Evolutionary conservation across 805 yeast species (phyloP).

Genomic region (Cyberlindnera amylophila): DNA sequence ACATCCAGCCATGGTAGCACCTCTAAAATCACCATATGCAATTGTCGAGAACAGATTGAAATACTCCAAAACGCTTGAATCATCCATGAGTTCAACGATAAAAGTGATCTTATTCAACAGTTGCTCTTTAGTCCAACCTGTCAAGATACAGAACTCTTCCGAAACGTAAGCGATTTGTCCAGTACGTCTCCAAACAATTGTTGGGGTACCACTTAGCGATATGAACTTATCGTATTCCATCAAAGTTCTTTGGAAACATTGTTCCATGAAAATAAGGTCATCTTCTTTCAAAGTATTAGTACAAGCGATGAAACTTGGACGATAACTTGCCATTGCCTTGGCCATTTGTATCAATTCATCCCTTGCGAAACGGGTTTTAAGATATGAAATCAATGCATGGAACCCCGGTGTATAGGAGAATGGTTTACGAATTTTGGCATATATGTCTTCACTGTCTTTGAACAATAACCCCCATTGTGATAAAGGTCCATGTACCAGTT

Average conservation of each 20-base stretch:
- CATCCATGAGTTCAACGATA: slow-evolving; percentile 81
- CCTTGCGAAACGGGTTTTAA: slow-evolving; percentile 66
- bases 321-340: slow-evolving; percentile 79
- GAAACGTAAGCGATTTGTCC: slow-evolving; percentile 95
- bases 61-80: slow-evolving; percentile 79
- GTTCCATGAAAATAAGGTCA: slow-evolving; percentile 92
- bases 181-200: slow-evolving; percentile 92
- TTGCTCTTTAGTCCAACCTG: slow-evolving; percentile 83
- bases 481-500: neutral
- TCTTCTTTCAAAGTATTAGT: slow-evolving; percentile 85
- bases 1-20: slow-evolving; percentile 86
- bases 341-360: slow-evolving; percentile 77
- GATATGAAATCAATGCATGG: slow-evolving; percentile 72
- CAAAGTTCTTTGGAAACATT: slow-evolving; percentile 89
- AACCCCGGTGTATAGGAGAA: slow-evolving; percentile 90
- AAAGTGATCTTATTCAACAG: slow-evolving; percentile 65
- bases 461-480: slow-evolving; percentile 39
- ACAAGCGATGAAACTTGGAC: slow-evolving; percentile 92
- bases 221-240: slow-evolving; percentile 86
- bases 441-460: slow-evolving; percentile 74
- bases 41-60: slow-evolving; percentile 79
- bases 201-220: slow-evolving; percentile 85
- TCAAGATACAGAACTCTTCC: slow-evolving; percentile 84
- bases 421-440: slow-evolving; percentile 68
- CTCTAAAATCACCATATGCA: slow-evolving; percentile 88